Evolutionary conservation across 2,329 filamentous ascomycete genomes (phyloP).

Genomic region (Blastomyces parvus): DNA sequence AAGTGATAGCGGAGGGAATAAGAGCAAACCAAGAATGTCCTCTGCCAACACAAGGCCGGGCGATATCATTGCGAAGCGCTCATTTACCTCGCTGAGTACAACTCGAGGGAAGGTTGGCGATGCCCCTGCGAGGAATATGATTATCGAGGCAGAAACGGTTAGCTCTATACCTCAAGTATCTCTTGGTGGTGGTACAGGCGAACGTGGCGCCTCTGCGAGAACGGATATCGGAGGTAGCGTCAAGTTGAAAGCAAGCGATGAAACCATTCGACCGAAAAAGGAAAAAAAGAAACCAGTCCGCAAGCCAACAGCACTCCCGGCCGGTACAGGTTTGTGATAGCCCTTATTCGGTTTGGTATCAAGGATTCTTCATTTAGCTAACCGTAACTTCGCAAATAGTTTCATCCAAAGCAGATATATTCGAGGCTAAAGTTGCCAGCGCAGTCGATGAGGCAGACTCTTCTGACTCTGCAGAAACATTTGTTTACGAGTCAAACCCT

Average conservation of each 20-base stretch:
- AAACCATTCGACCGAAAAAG: slow-evolving; percentile 90
- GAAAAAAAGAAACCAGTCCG: slow-evolving; percentile 73
- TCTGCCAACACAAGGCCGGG: slow-evolving; percentile 39
- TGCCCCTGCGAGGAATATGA: slow-evolving; percentile 81
- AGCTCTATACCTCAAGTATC: slow-evolving; percentile 78
- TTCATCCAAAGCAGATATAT: slow-evolving; percentile 94
- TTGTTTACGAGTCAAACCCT: slow-evolving; percentile 97
- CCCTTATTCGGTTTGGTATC: neutral
- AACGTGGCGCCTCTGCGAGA: slow-evolving; percentile 48
- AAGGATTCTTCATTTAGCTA: slow-evolving; percentile 10
- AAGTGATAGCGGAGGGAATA: slow-evolving; percentile 43
- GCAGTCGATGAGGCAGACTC: slow-evolving; percentile 94
- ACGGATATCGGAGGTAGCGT: slow-evolving; percentile 62
- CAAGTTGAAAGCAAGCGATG: slow-evolving; percentile 79
- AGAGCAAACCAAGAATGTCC: slow-evolving; percentile 27
- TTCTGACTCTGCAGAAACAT: slow-evolving; percentile 95
- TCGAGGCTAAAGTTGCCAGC: slow-evolving; percentile 92
- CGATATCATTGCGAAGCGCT: slow-evolving; percentile 53
- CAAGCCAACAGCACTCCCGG: slow-evolving; percentile 54
- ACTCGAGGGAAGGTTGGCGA: slow-evolving; percentile 61
- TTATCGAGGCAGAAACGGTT: slow-evolving; percentile 93
- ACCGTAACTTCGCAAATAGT: slow-evolving; percentile 43
- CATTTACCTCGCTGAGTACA: slow-evolving; percentile 55
- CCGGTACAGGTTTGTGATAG: slow-evolving; percentile 19
- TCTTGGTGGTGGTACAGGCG: slow-evolving; percentile 52